Base-by-base conservation (phyloP, 352 stramenopile species). In the Globisporangium emineosum region DNA sequence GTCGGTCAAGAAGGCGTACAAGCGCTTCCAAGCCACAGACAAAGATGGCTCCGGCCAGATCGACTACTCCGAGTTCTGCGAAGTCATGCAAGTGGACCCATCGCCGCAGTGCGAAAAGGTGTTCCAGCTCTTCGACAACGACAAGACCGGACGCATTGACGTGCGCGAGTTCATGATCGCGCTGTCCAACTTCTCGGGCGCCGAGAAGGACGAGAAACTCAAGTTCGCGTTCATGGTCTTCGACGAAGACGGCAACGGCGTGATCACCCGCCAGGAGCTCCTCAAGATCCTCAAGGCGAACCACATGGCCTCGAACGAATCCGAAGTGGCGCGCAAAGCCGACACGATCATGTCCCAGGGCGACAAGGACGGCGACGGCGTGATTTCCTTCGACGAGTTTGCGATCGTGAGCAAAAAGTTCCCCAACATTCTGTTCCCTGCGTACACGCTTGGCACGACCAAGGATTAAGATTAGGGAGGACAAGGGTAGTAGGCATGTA, bases 301-400 rank as follows among this genome's bases (percentile, higher is more conserved):
- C 79, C 93, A 98, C 80, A 97, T 98, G 88, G 93, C 94, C 33
- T 88, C 82, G 30, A 92, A 67, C 62, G 91, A 98, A 62, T 75
- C 86, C 54, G 94, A 98, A 67, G 94, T 98, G n/a, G 68, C 90
- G 29, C 87, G 93, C 51, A 98, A 98, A 72, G 94, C 96, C 25
- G 94, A 98, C 68, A 98, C 94, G 54, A 98, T 99, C 72, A 98
- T 99, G 93, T 94, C 90, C 23, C 94, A 98, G 67, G 94, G 90
- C 35, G 91, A 98, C 68, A 98, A 98, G 73, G 91, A 98, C 73
- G 96, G 95, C 65, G 95, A 98, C 78, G 94, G 96, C 27, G 91
- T 98, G 53, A 98, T 99, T 66, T 98, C 90, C 19, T 98, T 99
- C 71, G 95, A 99, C 66, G 96, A 98, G 73, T 98, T 98, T 71